Base-by-base conservation (phyloP, 495 filamentous ascomycete genomes). In the Niebla homalea region DNA sequence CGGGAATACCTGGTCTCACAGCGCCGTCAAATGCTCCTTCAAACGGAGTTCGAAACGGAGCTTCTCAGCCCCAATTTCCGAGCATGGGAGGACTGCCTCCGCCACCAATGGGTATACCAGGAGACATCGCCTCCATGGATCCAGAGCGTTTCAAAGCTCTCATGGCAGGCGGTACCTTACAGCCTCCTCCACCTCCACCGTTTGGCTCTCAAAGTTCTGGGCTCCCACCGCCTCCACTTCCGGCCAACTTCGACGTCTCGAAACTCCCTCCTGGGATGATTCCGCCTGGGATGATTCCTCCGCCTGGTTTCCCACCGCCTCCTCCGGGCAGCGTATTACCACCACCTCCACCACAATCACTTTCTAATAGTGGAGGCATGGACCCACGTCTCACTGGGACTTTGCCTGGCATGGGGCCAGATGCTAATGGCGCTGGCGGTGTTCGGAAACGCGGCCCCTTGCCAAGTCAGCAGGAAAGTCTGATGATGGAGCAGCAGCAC, bases 401-500 rank as follows among this genome's bases (percentile, higher is more conserved):
- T 12, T 52, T 76, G 51, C 74, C 74, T 26, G 74, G 72, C 26
- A 59, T 75, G 43, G 71, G 69, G 40, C 66, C 59, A 10, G 57
- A 64, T 22, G 59, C 52, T 48, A 54, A 55, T 48, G 62, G 62
- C 40, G 62, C 64, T 61, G 69, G 68, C 43, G 63, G 50, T 56
- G 55, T 63, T 49, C 67, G 78, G 42, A 71, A 73, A 62, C 64
- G 83, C 48, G 81, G 71, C 5, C 85, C 85, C 29, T 64, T 89
- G 46, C 85, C 85, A 8, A 89, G 86, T 61, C 86, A 90, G 63
- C 78, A 87, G 59, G 87, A 90, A 59, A 88, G 84, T 60, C 61
- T 89, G 61, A 73, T 77, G 55, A 78, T 83, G 70, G 83, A 88
- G 63, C 83, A 87, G 70, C 72, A 71, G 57, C 73, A 69, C 51